Evolutionary conservation across 306 rosid species (phyloP).

Genomic region (Castanea sativa): DNA sequence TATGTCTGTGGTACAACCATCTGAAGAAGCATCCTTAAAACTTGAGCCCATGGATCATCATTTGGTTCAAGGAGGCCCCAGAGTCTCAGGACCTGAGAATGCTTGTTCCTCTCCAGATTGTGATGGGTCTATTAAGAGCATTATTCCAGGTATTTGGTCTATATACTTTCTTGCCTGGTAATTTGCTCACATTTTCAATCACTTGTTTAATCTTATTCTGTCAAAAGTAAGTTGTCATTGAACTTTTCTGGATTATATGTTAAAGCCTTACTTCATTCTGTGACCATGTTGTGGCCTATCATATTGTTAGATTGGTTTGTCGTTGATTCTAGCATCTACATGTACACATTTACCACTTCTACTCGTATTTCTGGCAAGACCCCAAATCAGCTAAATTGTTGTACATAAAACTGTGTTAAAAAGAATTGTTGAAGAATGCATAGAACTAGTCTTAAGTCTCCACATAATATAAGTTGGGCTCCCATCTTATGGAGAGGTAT

Average conservation of each 20-base stretch:
- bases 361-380: background rate
- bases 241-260: conserved; percentile 6
- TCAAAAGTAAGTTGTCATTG: conserved; percentile 5
- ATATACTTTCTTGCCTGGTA: background rate
- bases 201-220: background rate
- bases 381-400: background rate
- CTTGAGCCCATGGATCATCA: conserved; percentile 35
- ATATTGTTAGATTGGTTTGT: background rate
- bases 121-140: conserved; percentile 20
- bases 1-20: conserved; percentile 91
- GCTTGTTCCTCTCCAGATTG: conserved; percentile 29
- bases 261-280: background rate
- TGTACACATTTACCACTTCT: background rate
- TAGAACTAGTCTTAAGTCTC: background rate
- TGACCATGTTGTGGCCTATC: background rate
- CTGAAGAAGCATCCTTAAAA: conserved; percentile 57
- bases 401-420: background rate
- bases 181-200: background rate
- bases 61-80: conserved; percentile 34
- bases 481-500: background rate
- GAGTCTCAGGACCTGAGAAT: conserved; percentile 21
- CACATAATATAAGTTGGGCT: background rate
- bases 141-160: conserved; percentile 42
- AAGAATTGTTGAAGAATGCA: background rate
- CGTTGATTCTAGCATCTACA: background rate